Evolutionary conservation across 1,284 basidiomycete genomes (phyloP).

Genomic region (Porogramme epimiltina): DNA sequence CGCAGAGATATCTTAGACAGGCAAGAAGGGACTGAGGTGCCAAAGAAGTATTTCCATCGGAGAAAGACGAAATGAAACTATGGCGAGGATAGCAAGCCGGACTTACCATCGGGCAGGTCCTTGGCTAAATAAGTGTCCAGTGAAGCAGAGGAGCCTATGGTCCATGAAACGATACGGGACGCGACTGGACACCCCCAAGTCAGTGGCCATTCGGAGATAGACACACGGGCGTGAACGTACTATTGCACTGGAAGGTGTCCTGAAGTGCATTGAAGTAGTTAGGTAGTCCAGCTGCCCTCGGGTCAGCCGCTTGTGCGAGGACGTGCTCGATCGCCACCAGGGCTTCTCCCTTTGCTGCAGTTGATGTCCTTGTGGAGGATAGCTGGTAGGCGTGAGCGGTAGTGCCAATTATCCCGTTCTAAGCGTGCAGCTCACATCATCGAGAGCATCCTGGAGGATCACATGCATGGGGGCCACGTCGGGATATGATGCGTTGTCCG

Average conservation of each 20-base stretch:
- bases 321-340: slow-evolving; percentile 59
- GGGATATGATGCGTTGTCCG: slow-evolving; percentile 11
- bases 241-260: slow-evolving; percentile 76
- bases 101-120: slow-evolving; percentile 30
- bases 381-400: slow-evolving; percentile 45
- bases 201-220: background rate
- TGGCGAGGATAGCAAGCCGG: accelerated
- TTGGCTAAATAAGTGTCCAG: slow-evolving; percentile 28
- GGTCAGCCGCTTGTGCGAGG: slow-evolving; percentile 54
- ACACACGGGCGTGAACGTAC: slow-evolving; percentile 44
- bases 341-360: slow-evolving; percentile 49
- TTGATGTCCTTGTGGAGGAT: slow-evolving; percentile 56
- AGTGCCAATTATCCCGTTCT: slow-evolving; percentile 5
- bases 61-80: no score
- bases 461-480: slow-evolving; percentile 37
- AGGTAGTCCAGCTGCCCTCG: slow-evolving; percentile 39
- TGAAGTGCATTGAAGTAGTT: slow-evolving; percentile 65
- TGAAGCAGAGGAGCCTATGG: slow-evolving; percentile 25
- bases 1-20: no score
- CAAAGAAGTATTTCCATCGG: no score
- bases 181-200: slow-evolving; percentile 48
- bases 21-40: no score
- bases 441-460: slow-evolving; percentile 60
- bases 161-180: slow-evolving; percentile 58
- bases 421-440: slow-evolving; percentile 51